A percentile compares a stretch with the other conserved stretches of the same genome.
phyloP scores from a whole-genome alignment of 306 rosid genomes.

The Citrullus mucosospermus region DNA sequence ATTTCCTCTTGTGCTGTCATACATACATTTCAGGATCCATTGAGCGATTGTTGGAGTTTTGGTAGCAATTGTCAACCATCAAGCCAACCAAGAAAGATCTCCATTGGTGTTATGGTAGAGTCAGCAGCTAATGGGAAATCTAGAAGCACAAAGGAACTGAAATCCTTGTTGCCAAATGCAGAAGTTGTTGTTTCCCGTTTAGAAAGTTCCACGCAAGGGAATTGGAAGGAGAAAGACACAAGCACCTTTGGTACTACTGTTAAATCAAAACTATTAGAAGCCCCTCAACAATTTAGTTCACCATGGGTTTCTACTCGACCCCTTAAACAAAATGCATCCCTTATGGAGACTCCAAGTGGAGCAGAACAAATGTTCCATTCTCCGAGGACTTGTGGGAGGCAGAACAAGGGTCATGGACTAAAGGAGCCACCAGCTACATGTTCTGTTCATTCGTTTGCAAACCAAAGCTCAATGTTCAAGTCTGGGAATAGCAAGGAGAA shows the following conservation, averaged over 20 bases:
- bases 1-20: background rate
- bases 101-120: constrained; percentile 71
- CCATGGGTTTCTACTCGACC: constrained; percentile 41
- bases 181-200: constrained; percentile 24
- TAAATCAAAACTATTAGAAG: constrained; percentile 23
- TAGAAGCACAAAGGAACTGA: constrained; percentile 29
- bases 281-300: constrained; percentile 23
- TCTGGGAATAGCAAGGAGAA: constrained; percentile 29
- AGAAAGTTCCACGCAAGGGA: constrained; percentile 22
- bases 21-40: constrained; percentile 36
- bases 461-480: constrained; percentile 26
- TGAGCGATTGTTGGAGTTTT: constrained; percentile 43
- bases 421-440: constrained; percentile 22
- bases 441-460: constrained; percentile 22
- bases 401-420: constrained; percentile 23
- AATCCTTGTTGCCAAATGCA: constrained; percentile 21
- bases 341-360: constrained; percentile 26
- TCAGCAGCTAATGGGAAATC: constrained; percentile 26
- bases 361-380: constrained; percentile 27
- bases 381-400: constrained; percentile 27
- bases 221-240: constrained; percentile 23
- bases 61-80: constrained; percentile 49
- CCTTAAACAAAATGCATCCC: constrained; percentile 22
- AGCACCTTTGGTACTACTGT: constrained; percentile 11
- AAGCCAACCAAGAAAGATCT: constrained; percentile 81